A percentile compares a stretch with the other conserved stretches of the same genome.
phyloP scores from a whole-genome alignment of 805 yeast species.

The Metschnikowia drakensbergensis region DNA sequence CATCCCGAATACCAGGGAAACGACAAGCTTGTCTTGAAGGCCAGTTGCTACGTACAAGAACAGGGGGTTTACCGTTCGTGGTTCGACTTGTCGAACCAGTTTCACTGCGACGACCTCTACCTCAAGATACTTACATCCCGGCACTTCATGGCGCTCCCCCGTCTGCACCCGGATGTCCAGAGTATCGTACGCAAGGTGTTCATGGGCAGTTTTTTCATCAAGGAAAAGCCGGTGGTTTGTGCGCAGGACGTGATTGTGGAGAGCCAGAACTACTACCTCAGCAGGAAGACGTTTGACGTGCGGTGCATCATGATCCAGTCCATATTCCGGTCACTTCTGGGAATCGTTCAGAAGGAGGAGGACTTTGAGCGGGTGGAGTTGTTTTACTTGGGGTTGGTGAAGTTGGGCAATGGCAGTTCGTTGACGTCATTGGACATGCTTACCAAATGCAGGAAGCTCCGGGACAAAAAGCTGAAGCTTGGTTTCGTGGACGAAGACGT shows the following conservation, averaged over 20 bases:
- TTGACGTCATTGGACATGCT: conserved; percentile 21
- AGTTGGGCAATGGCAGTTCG: conserved; percentile 35
- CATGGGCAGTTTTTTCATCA: conserved; percentile 23
- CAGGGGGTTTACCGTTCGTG: conserved; percentile 11
- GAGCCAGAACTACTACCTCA: conserved; percentile 25
- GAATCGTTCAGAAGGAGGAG: conserved; percentile 21
- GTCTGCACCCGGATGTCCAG: conserved; percentile 27
- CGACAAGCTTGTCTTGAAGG: conserved; percentile 8
- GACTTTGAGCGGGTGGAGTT: conserved; percentile 30
- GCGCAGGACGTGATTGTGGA: conserved; percentile 22
- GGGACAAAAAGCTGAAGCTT: conserved; percentile 4
- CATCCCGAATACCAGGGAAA: conserved; percentile 26
- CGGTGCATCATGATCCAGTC: conserved; percentile 35
- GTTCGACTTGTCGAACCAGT: conserved; percentile 17
- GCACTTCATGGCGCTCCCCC: conserved; percentile 14
- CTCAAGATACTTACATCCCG: conserved; percentile 13
- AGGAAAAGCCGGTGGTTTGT: conserved; percentile 11
- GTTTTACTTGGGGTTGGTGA: conserved; percentile 28
- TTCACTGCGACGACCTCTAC: conserved; percentile 12
- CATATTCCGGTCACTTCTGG: conserved; percentile 22
- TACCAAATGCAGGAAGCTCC: conserved; percentile 8
- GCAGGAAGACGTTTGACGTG: conserved; percentile 23
- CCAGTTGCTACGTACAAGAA: conserved; percentile 9
- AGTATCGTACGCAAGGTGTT: conserved; percentile 22
- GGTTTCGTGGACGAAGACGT: conserved; percentile 11